Base-by-base conservation (phyloP, 768 basidiomycete genomes). In the Pleurotus cornucopiae region DNA sequence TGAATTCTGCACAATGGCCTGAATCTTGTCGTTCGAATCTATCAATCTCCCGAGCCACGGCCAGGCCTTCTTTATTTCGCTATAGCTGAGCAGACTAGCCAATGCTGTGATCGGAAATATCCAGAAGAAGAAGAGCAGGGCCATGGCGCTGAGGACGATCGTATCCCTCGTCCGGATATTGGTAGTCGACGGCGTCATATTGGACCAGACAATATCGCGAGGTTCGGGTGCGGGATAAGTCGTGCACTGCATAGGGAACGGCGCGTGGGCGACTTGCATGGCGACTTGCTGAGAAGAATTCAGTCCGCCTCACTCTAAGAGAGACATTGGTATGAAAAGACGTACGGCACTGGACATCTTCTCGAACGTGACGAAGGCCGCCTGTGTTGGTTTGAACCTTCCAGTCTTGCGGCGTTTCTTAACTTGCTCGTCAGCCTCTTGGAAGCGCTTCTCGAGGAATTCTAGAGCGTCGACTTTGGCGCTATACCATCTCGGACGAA, bases 291-390 rank as follows among this genome's bases (percentile, higher is more conserved):
- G 61, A 0, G 58, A 38, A 26, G 18, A 20, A 12, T 14, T 60
- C 14, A 38, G 43, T 3, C 30, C 30, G 30, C 1, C 30, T 34
- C 30, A 1, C 30, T 34, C 11, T 11, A 34, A 9, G 3, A 11
- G 30, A 34, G 30, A 34, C 48, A 14, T 38, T 18, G 2, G 5
- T 16, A 43, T 34, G 16, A 20, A 57, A 57, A 21, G 11, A 74
- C 89, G 66, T 67, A 94, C 92, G 21, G 94, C 92, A 62, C 87
- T 88, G 1, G 91, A 89, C 85, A 95, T 91, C 65, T 92, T 92
- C 72, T 97, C 93, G 63, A 99, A 98, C 0, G 97, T 98, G 16
- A 98, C 90, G 64, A 98, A 99, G 0, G 94, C 97, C 26, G 84
- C 82, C 45, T 87, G 85, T 1, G 91, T 92, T 1, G 94, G 79